Conservation (phyloP, 805 yeast species). For the Cyberlindnera lachancei region DNA sequence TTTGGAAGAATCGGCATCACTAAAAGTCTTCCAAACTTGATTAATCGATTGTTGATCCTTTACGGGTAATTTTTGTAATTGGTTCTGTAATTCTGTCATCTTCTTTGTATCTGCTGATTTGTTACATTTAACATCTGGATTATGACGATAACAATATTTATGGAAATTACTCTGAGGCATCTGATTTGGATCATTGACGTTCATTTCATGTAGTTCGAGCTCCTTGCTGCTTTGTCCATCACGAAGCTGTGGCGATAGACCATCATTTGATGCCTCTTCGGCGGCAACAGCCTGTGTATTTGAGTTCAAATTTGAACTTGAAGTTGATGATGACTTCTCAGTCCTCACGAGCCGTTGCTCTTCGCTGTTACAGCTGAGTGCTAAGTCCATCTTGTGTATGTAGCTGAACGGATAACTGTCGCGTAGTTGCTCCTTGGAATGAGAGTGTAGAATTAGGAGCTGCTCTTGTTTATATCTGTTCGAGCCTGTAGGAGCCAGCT, state of each 20-base stretch:
- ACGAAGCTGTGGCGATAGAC: no score
- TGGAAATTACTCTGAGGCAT: constrained; percentile 43
- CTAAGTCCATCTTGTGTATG: constrained; percentile 14
- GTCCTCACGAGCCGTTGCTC: background rate
- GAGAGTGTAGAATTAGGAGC: no score
- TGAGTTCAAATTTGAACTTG: no score
- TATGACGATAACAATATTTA: constrained; percentile 84
- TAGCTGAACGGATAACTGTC: no score
- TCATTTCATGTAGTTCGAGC: no score
- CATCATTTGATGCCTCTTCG: no score
- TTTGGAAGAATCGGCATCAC: constrained; percentile 63
- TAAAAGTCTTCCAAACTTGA: constrained; percentile 78
- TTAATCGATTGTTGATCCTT: constrained; percentile 71
- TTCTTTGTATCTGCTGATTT: constrained; percentile 57
- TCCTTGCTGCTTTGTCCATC: no score
- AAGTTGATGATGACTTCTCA: no score
- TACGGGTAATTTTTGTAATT: constrained; percentile 51
- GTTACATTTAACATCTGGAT: constrained; percentile 77
- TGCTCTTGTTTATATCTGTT: no score
- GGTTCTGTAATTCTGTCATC: constrained; percentile 55
- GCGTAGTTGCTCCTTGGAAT: no score
- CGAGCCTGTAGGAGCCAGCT: no score
- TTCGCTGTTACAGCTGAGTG: constrained; percentile 6
- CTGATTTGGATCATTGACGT: constrained; percentile 5
- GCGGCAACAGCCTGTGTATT: no score